Base-by-base conservation (phyloP, 148 eudicot species). In the Polygonum aviculare region DNA sequence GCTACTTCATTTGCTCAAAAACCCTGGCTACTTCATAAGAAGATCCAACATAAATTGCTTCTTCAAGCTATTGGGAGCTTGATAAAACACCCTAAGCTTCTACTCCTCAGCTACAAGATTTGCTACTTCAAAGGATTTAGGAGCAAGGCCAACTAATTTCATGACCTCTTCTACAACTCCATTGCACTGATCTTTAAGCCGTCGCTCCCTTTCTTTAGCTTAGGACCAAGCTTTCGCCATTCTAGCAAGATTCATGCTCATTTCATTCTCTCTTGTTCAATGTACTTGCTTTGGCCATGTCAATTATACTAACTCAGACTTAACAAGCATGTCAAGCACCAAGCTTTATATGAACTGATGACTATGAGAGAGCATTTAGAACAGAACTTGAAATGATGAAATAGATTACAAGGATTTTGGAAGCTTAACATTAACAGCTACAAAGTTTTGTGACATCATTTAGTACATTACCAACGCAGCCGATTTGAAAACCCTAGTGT, bases 11-110 rank as follows among this genome's bases (percentile, higher is more conserved):
- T n/a, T n/a, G n/a, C n/a, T n/a, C n/a, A n/a, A n/a, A n/a, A n/a
- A n/a, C n/a, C n/a, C n/a, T 15, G 19, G 15, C 69, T 31, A 9
- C 14, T 60, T 60, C 69, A 26, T 60, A 60, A 60, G 69, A 60
- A 60, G 69, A 12, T 26, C 69, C 67, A 60, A 26, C 38, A 31
- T 38, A 60, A 22, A 60, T 38, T 60, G 69, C 69, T 60, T 60
- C 69, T 60, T 60, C 69, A 60, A 12, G 69, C 69, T 60, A 60
- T 38, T 60, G 5, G 69, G 69, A 60, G 69, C 69, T 11, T 60
- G 69, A 11, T 21, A 26, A 12, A 60, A 60, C 69, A 60, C 69
- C 36, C 67, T 14, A 26, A 60, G 67, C 67, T 60, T 60, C 36
- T 36, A 60, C 67, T 60, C 69, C 69, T 60, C 69, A 3, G 69